Conservation (phyloP, 192 early-diverging fungal species). For the Coemansia sp. region DNA sequence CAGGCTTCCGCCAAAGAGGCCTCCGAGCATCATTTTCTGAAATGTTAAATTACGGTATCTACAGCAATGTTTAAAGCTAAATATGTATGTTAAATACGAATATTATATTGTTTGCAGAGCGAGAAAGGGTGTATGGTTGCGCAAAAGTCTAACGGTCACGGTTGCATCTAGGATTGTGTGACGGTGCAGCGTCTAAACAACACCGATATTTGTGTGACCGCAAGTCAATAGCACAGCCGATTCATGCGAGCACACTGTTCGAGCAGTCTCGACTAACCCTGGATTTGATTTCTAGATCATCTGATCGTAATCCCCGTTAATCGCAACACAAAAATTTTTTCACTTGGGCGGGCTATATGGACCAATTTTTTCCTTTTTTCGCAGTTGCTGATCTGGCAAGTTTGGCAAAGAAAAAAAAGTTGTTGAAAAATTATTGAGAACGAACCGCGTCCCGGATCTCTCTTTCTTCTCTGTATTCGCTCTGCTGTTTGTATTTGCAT, state of each 20-base stretch:
- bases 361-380: neutral
- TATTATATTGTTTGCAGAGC: neutral
- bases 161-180: neutral
- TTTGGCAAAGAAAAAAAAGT: constrained; percentile 1
- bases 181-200: neutral
- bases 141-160: too few species aligned
- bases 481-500: constrained; percentile 5
- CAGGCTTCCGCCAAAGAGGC: constrained; percentile 45
- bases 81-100: neutral
- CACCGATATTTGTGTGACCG: neutral
- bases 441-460: neutral
- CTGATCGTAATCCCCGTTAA: neutral
- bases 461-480: neutral
- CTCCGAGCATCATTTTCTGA: constrained; percentile 49
- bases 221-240: neutral
- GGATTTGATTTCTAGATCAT: neutral
- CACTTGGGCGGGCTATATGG: neutral
- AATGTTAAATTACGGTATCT: neutral
- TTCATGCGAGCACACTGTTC: neutral
- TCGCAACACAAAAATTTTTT: constrained; percentile 1
- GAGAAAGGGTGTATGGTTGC: neutral
- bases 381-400: neutral
- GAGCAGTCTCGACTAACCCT: neutral
- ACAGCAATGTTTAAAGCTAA: neutral
- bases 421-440: neutral